Evolutionary conservation across 768 basidiomycete species (phyloP), one percentile per base, ranked within the genome.

Genomic region (Candolleomyces efflorescens): DNA sequence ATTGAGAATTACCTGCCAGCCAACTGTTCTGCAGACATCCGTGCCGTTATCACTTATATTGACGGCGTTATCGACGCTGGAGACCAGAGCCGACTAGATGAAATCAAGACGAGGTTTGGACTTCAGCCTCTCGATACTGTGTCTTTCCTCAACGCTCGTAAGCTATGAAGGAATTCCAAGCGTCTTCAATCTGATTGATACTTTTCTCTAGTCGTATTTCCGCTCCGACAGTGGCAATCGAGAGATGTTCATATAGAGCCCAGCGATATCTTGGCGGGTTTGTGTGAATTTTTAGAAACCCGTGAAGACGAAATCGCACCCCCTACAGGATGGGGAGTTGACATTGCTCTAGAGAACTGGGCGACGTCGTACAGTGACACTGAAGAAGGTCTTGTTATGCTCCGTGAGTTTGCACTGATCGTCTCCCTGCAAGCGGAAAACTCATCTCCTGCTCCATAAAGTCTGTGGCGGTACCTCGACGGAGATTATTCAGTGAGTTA

Each of bases 21-120:
- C 59, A 90, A 91, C 68, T 91, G 89, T 69, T 88, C 87, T 11
- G 79, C 86, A 0, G 89, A 90, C 63, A 78, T 89, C 32, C 72
- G 86, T 65, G 79, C 79, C 3, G 85, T 85, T 15, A 78, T 90
- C 54, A 65, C 77, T 3, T 77, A 87, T 62, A 71, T 89, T 43
- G 88, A 89, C 63, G 53, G 75, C 54, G 80, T 82, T 5, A 82
- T 87, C 61, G 69, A 70, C 0, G 71, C 71, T 2, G 73, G 73
- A 1, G 71, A 84, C 59, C 55, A 66, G 3, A 66, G 69, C 27
- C 78, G 80, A 12, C 83, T 87, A 32, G 69, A 83, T 56, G 63
- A 60, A 23, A 68, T 89, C 59, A 85, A 89, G 67, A 73, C 77
- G 12, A 60, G 71, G 13, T 90, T 85, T 61, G 86, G 87, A 5